Conservation (phyloP, 306 rosid species). For the Malus asiatica region DNA sequence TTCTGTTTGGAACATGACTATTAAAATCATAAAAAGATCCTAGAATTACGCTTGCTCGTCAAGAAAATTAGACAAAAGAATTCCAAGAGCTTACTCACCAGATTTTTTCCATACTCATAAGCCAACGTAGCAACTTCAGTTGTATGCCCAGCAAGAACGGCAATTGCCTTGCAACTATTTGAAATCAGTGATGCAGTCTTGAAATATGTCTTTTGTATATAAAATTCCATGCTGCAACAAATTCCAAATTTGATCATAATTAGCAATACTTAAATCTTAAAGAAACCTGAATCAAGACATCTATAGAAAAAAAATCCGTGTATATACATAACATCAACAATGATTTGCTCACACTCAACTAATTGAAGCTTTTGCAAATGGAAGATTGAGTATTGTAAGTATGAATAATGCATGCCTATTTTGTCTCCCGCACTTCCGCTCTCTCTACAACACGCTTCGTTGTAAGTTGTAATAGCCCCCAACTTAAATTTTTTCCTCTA, state of each 20-base stretch:
- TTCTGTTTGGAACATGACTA: not conserved
- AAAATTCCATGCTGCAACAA: constrained; percentile 86
- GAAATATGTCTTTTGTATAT: constrained; percentile 82
- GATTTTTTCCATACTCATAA: constrained; percentile 84
- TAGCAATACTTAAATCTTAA: not conserved
- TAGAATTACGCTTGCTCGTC: not conserved
- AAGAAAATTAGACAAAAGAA: not conserved
- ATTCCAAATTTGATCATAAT: not conserved
- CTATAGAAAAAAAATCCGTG: not conserved
- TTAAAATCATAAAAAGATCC: constrained; percentile 5
- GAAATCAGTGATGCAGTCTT: constrained; percentile 95
- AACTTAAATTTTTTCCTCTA: not conserved
- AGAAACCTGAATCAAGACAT: not conserved
- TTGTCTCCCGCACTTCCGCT: not conserved
- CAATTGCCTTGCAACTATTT: constrained; percentile 93
- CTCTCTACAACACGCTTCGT: not conserved
- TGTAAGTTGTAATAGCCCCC: not conserved
- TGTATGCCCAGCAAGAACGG: constrained; percentile 92
- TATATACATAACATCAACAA: not conserved
- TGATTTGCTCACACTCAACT: not conserved
- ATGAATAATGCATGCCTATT: not conserved
- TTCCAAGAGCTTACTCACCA: constrained; percentile 57
- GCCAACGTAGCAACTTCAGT: constrained; percentile 80
- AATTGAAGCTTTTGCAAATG: not conserved
- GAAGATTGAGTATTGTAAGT: not conserved